Conservation (phyloP, 164 flowering plant species). For the Cinnamomum micranthum region DNA sequence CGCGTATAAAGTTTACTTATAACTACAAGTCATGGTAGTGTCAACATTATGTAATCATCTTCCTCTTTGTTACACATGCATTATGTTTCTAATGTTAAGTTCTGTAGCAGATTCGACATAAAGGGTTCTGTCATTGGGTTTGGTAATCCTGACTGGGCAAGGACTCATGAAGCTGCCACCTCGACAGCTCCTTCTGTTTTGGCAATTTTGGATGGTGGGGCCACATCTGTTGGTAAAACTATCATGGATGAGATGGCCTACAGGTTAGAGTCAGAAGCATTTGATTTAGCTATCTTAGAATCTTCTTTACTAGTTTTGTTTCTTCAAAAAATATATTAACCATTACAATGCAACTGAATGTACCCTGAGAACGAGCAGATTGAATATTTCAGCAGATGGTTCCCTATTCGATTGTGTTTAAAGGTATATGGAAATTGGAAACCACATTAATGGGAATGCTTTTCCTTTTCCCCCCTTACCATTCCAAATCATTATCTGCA, state of each 20-base stretch:
- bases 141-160: slow-evolving; percentile 93
- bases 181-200: slow-evolving; percentile 69
- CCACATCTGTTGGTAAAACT: slow-evolving; percentile 82
- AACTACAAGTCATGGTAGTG: background rate
- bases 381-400: background rate
- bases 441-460: background rate
- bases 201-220: slow-evolving; percentile 61
- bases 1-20: background rate
- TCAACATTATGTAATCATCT: background rate
- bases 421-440: background rate
- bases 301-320: background rate
- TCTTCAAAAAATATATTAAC: background rate
- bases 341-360: background rate
- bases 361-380: background rate
- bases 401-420: background rate
- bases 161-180: slow-evolving; percentile 69
- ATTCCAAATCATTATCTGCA: background rate
- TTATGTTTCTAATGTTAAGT: slow-evolving; percentile 6
- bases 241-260: slow-evolving; percentile 99
- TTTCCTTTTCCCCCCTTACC: background rate
- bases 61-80: background rate
- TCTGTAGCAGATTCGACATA: slow-evolving; percentile 66
- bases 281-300: background rate
- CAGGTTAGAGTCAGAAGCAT: slow-evolving; percentile 42
- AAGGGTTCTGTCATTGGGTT: slow-evolving; percentile 83